Conservation (phyloP, 768 basidiomycete genomes). For the Xerocomellus dryophilus region DNA sequence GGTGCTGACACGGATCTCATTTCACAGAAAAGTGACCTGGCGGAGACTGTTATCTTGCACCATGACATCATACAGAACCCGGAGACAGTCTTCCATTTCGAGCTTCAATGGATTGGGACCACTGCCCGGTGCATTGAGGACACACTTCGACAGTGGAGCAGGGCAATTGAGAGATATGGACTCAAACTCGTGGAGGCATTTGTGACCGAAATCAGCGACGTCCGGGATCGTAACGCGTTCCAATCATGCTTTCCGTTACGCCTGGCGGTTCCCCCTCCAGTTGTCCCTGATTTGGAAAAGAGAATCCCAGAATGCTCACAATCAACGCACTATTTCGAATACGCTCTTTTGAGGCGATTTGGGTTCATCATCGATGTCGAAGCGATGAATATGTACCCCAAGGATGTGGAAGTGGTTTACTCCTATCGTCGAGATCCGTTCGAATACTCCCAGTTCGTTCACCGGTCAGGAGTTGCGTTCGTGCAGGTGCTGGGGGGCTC, state of each 20-base stretch:
- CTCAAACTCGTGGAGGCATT: slow-evolving; percentile 91
- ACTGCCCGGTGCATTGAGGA: slow-evolving; percentile 92
- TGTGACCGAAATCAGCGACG: slow-evolving; percentile 86
- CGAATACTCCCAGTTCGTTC: slow-evolving; percentile 88
- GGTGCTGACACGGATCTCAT: slow-evolving; percentile 8
- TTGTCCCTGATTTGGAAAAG: slow-evolving; percentile 61
- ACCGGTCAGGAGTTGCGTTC: slow-evolving; percentile 85
- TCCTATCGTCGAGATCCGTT: slow-evolving; percentile 80
- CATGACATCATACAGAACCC: slow-evolving; percentile 96
- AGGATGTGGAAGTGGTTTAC: slow-evolving; percentile 81
- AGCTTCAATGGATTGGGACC: slow-evolving; percentile 95
- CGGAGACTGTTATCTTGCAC: slow-evolving; percentile 85
- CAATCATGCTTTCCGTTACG: slow-evolving; percentile 85
- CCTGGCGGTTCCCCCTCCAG: slow-evolving; percentile 73
- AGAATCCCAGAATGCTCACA: slow-evolving; percentile 67
- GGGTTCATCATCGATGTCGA: slow-evolving; percentile 85
- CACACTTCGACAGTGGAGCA: slow-evolving; percentile 74
- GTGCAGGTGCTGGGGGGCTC: slow-evolving; percentile 80
- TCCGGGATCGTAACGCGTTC: slow-evolving; percentile 82
- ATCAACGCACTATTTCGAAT: slow-evolving; percentile 74
- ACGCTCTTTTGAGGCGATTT: slow-evolving; percentile 69
- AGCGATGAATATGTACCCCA: slow-evolving; percentile 71
- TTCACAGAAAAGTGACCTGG: slow-evolving; percentile 76
- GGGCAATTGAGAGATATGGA: slow-evolving; percentile 84
- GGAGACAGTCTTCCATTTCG: slow-evolving; percentile 93